Evolutionary conservation across 129 eudicot species (phyloP), one percentile per base, ranked within the genome.

Genomic region (Flaveria trinervia): DNA sequence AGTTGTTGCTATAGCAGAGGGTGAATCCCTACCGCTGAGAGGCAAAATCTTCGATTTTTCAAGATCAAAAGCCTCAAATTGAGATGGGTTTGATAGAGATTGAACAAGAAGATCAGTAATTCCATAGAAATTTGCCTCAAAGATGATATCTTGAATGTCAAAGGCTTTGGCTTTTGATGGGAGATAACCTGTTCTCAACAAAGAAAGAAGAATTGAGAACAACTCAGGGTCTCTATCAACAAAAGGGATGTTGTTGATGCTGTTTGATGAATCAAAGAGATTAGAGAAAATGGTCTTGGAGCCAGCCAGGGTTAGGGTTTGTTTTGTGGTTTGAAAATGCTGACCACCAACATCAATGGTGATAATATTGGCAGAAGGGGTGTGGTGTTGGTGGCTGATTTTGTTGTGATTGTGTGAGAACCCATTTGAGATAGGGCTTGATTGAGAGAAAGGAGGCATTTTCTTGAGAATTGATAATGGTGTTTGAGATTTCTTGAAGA

Each of bases 261-360:
- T n/a, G 18, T 76, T 14, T n/a, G 70, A 79, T 68, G 81, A 77
- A 77, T 78, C 66, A 15, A 82, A 85, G 44, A 85, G 83, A 17
- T 66, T 72, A 16, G 93, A 85, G 44, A 93, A 86, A 26, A 90
- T 45, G 36, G 97, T 91, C 70, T 91, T 87, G 45, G 96, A 69
- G 14, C 98, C 97, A 59, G 92, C 88, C 55, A 75, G 57, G 79
- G 90, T 70, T 76, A 94, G 82, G 86, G 97, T 91, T 79, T 89
- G 97, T 64, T 87, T 86, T 75, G 97, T 89, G 56, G 97, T 94
- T 80, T 91, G 98, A 71, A 90, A 93, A 50, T 90, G 81, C 17
- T 91, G 92, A 11, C 97, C 98, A 52, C 98, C 97, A 4, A 94
- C 96, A 81, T 94, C 96, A 73, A 94, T 86, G 73, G 96, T 87